Conservation (phyloP, 148 eudicot species). For the Hydrangea macrophylla region DNA sequence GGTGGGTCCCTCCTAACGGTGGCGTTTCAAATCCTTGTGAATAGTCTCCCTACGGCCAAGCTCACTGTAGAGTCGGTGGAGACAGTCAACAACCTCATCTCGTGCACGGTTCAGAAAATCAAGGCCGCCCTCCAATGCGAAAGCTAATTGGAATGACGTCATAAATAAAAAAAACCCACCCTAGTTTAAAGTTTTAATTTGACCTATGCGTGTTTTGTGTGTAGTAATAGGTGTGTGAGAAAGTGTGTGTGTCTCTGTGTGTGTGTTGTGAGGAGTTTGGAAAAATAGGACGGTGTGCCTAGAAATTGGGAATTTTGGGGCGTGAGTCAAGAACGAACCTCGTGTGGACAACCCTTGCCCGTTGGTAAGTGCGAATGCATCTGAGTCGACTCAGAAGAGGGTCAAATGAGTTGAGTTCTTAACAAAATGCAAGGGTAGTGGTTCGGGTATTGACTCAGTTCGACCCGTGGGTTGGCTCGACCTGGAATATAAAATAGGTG, state of each 20-base stretch:
- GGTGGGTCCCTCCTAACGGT: constrained; percentile 82
- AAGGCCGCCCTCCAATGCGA: constrained; percentile 75
- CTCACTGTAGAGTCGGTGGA: constrained; percentile 92
- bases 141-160: constrained; percentile 23
- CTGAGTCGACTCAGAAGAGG: background rate
- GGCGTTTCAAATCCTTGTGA: constrained; percentile 87
- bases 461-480: constrained; percentile 18
- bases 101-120: constrained; percentile 89
- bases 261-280: background rate
- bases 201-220: no score
- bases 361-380: constrained; percentile 2
- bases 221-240: no score
- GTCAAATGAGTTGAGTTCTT: background rate
- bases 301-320: constrained; percentile 23
- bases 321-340: constrained; percentile 99
- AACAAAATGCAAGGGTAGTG: constrained; percentile 53
- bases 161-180: no score
- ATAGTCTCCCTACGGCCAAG: constrained; percentile 85
- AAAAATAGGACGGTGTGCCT: no score
- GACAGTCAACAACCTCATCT: constrained; percentile 78
- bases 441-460: constrained; percentile 99
- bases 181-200: no score
- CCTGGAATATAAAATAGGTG: background rate
- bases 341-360: constrained; percentile 36
- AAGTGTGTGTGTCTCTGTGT: background rate